These are phyloP conservation scores for Russula compacta DNA, from an alignment of 768 basidiomycete species.

Conservation along the genomic window DNA sequence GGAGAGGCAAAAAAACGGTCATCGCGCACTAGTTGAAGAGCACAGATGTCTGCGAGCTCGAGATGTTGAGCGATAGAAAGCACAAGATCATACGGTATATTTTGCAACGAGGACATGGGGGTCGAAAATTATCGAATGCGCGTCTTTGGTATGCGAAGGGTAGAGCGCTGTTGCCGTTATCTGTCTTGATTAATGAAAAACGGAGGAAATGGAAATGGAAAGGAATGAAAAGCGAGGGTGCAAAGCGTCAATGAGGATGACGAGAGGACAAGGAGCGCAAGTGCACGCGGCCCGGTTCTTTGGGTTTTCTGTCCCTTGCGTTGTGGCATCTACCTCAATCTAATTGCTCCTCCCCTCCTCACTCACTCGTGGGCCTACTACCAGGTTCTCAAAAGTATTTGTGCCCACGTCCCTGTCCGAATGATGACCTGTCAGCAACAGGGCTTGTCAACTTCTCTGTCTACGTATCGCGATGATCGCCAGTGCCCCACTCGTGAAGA, in stretches of 20 bases:
- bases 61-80: conserved; percentile 59
- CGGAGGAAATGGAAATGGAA: not conserved
- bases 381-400: not conserved
- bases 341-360: too few relatives aligned
- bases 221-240: not conserved
- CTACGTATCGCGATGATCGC: not conserved
- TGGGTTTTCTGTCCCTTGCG: too few relatives aligned
- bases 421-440: not conserved
- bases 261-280: not conserved
- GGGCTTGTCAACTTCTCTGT: not conserved
- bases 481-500: not conserved
- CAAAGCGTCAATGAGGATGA: not conserved
- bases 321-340: too few relatives aligned
- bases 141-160: not conserved
- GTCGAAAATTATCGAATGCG: not conserved
- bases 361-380: too few relatives aligned
- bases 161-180: not conserved
- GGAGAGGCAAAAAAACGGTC: not conserved
- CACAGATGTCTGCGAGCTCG: conserved; percentile 49
- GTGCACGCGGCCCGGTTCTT: not conserved
- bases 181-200: not conserved
- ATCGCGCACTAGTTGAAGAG: conserved; percentile 51
- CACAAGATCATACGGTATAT: conserved; percentile 60
- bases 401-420: not conserved
- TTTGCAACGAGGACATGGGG: conserved; percentile 26